Evolutionary conservation across 1,284 basidiomycete species (phyloP).

Genomic region (Cutaneotrichosporon sp.): DNA sequence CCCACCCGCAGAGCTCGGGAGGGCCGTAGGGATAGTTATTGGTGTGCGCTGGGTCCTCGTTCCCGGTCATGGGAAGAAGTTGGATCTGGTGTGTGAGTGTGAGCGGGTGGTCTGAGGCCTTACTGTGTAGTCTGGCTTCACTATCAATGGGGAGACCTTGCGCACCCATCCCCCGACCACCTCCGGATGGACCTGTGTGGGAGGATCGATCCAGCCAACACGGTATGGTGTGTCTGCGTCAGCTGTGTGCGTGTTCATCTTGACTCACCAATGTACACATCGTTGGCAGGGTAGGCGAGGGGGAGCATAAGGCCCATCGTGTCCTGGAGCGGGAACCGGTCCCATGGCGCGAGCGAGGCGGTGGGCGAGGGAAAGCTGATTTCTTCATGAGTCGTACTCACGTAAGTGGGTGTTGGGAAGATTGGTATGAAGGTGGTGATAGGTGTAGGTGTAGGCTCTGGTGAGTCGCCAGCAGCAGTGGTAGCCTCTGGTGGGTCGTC

Average conservation of each 20-base stretch:
- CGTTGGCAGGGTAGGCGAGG: constrained; percentile 26
- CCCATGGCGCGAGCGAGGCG: not conserved
- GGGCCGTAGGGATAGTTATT: constrained; percentile 22
- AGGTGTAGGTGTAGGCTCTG: not conserved
- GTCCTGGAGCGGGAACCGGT: constrained; percentile 27
- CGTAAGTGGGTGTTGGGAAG: not conserved
- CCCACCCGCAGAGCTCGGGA: constrained; percentile 38
- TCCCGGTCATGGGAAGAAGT: constrained; percentile 30
- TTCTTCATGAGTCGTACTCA: too few species aligned
- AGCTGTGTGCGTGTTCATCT: not conserved
- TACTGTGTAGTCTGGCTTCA: constrained; percentile 37
- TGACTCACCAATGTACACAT: constrained; percentile 35
- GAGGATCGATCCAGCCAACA: constrained; percentile 44
- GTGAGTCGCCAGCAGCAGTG: not conserved
- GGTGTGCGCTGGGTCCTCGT: constrained; percentile 18
- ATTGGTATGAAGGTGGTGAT: not conserved
- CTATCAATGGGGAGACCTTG: constrained; percentile 35
- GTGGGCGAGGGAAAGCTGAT: too few species aligned
- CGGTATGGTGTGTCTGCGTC: constrained; percentile 20
- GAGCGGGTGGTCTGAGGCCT: not conserved
- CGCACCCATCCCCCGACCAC: constrained; percentile 41
- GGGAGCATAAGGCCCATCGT: constrained; percentile 47
- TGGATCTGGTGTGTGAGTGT: constrained; percentile 23
- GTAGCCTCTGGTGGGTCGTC: not conserved
- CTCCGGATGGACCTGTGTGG: constrained; percentile 23